Base-by-base conservation (phyloP, 345 rosid species). In the Isatis tinctoria region DNA sequence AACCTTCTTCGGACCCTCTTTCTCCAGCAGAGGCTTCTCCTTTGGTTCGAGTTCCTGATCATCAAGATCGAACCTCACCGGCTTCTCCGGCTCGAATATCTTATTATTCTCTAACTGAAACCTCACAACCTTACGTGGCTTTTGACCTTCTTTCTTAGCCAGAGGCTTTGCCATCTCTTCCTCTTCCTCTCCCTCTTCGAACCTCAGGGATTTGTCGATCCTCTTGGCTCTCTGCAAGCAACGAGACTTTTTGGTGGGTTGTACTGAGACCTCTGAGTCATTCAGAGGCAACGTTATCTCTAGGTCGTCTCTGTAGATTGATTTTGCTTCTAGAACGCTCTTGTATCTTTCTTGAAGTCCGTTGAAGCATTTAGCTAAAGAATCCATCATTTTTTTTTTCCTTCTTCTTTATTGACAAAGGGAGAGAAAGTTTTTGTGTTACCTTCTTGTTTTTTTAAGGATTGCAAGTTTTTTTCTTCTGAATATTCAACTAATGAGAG, bases 131-230 rank as follows among this genome's bases (percentile, higher is more conserved):
- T 74, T 81, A 56, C 72, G 80, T 26, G 76, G 60, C 54, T 41
- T 53, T 45, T 2, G 20, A 49, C 48, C 53, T 69, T 79, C 60
- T 48, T 72, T 37, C 43, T 44, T 58, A 78, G 13, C 13, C 28
- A 18, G 30, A 60, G 73, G 77, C 64, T 77, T 58, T 60, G 62
- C 44, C 48, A 54, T 64, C 66, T 69, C n/a, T n/a, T n/a, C 24
- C 24, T 22, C 69, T 40, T 68, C 64, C 5, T 62, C 79, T 54
- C 77, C 81, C 6, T 83, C 87, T 74, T 81, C 65, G 37, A 78
- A 56, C 27, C 67, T 80, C 4, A 74, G 16, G 12, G 75, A 22
- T 27, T 11, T 43, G 61, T 65, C 72, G 24, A 74, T 79, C 73
- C 70, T 74, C 49, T 56, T 65, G 40, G 78, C 79, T 69, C 73